phyloP scores from a whole-genome alignment of 306 rosid genomes.

The Pterocarpus macrocarpus region DNA sequence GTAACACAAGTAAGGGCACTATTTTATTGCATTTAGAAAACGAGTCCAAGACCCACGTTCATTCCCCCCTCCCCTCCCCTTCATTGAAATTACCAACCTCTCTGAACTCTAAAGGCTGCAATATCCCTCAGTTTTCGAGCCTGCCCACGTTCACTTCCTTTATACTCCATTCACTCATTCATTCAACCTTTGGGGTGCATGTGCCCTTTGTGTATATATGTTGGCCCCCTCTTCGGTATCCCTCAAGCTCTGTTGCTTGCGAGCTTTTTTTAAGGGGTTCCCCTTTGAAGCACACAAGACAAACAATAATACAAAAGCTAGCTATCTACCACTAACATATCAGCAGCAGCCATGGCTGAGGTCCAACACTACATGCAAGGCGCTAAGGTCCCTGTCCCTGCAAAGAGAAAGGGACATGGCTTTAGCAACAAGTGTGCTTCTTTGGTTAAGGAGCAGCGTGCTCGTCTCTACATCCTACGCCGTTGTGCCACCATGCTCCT shows the following conservation, averaged over 20 bases:
- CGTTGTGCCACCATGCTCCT: conserved; percentile 98
- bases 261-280: background rate
- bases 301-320: background rate
- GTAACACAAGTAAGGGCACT: conserved; percentile 33
- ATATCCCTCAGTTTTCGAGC: conserved; percentile 72
- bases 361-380: conserved; percentile 45
- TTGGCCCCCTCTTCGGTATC: background rate
- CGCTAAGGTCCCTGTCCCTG: conserved; percentile 11
- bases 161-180: conserved; percentile 46
- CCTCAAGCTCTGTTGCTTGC: conserved; percentile 27
- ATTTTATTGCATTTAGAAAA: conserved; percentile 38
- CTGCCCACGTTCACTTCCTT: conserved; percentile 69
- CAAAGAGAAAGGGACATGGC: conserved; percentile 56
- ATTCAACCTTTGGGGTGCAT: conserved; percentile 28
- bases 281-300: background rate
- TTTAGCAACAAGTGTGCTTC: conserved; percentile 76
- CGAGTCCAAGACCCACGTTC: conserved; percentile 51
- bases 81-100: conserved; percentile 42
- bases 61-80: conserved; percentile 56
- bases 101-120: conserved; percentile 44
- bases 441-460: conserved; percentile 84
- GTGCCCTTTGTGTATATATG: conserved; percentile 11
- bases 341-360: conserved; percentile 49
- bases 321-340: background rate
- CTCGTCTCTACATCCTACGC: conserved; percentile 85